Conservation (phyloP, 345 rosid genomes). For the Trapa bicornis region DNA sequence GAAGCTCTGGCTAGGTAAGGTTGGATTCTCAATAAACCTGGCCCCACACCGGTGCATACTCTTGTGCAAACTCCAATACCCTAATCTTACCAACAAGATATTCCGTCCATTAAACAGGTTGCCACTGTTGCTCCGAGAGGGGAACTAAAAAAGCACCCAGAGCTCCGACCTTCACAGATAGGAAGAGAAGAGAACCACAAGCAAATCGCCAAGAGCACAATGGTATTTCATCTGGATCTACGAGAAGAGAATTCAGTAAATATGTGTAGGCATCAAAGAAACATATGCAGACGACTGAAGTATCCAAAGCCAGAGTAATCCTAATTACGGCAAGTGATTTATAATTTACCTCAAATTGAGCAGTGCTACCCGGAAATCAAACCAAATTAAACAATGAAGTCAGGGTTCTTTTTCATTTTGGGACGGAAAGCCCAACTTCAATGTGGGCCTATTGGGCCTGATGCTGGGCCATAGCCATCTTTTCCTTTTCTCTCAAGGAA, state of each 20-base stretch:
- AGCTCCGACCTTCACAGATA: not conserved
- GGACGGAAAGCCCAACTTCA: not conserved
- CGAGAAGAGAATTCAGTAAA: no score
- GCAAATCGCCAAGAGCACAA: not conserved
- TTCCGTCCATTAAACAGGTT: not conserved
- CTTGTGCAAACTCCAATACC: not conserved
- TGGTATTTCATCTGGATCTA: not conserved
- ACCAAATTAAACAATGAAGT: not conserved
- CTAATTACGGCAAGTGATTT: not conserved
- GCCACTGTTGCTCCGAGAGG: not conserved
- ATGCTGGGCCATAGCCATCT: slow-evolving; percentile 12
- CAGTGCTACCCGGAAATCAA: not conserved
- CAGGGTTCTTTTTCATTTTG: not conserved
- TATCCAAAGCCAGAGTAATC: no score
- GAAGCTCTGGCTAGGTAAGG: not conserved
- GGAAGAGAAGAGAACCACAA: not conserved
- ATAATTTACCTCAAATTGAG: not conserved
- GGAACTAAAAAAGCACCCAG: not conserved
- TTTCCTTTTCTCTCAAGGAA: slow-evolving; percentile 39
- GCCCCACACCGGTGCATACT: not conserved
- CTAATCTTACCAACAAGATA: not conserved
- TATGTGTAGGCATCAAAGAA: no score
- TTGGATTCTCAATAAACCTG: not conserved
- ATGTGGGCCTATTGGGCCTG: slow-evolving; percentile 1
- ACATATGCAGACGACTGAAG: no score